Base-by-base conservation (phyloP, 164 flowering plant species). In the Vitis cinerea region DNA sequence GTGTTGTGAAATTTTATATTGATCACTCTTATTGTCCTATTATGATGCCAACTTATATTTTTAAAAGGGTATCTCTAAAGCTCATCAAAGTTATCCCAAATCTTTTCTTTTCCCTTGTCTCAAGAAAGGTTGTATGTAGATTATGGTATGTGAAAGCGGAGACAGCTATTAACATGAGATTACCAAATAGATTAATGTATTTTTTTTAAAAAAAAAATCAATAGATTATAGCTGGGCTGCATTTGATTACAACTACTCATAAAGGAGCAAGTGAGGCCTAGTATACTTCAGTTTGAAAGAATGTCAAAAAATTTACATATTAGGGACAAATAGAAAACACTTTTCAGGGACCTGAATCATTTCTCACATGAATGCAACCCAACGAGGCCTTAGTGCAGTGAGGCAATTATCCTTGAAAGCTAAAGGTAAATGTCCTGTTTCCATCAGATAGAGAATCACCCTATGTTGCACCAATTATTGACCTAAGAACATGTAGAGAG, bases 81-180 rank as follows among this genome's bases (percentile, higher is more conserved):
- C 55, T 12, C 48, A 47, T 50, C 37, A 19, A 14, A 27, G 16
- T 31, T 66, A 11, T 17, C 8, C 37, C 47, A 37, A 8, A 57
- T 48, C 64, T 31, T 44, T 50, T 63, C 10, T 49, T 1, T 11
- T 15, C 31, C 37, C 64, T 52, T 73, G 77, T 74, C 77, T 74
- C 59, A 63, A 17, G 55, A 59, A 69, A 69, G 72, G 77, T 59
- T 74, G 73, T 64, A 69, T 64, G 62, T 57, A 65, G 59, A 65
- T 50, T 19, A 37, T 57, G 70, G 73, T 74, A 64, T 54, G 72
- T 65, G 55, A 15, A 65, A 69, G 53, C 23, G 73, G 77, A 60
- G 63, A 66, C 77, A 74, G 19, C 44, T 8, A 10, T n/a, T 9
- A 37, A 65, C 37, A 64, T 23, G 15, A 10, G 67, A 49, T n/a